A percentile compares a stretch with the other conserved stretches of the same genome.
Conservation (phyloP, 306 rosid genomes). For the Phaseolus lunatus region DNA sequence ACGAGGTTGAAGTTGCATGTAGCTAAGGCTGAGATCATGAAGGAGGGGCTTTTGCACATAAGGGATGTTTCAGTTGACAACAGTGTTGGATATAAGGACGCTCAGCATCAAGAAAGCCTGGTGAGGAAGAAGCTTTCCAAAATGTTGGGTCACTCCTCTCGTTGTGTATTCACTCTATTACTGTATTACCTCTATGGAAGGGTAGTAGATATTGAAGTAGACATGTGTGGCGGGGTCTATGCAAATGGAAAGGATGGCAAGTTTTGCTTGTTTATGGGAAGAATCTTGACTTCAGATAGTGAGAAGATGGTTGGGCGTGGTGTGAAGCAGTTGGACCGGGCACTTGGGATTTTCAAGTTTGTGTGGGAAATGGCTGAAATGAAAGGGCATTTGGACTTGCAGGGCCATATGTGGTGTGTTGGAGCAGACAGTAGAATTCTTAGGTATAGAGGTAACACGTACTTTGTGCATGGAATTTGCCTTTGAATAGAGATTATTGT, state of each 20-base stretch:
- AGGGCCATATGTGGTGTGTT: slow-evolving; percentile 89
- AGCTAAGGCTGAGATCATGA: slow-evolving; percentile 76
- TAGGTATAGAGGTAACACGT: slow-evolving; percentile 68
- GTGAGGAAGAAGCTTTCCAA: slow-evolving; percentile 84
- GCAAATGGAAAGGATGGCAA: slow-evolving; percentile 46
- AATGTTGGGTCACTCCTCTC: slow-evolving; percentile 82
- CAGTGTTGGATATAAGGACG: slow-evolving; percentile 76
- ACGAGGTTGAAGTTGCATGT: slow-evolving; percentile 51
- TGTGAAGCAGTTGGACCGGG: slow-evolving; percentile 82
- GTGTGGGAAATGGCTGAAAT: slow-evolving; percentile 84
- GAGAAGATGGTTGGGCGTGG: slow-evolving; percentile 75
- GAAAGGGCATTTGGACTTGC: slow-evolving; percentile 72
- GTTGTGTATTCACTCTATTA: slow-evolving; percentile 83
- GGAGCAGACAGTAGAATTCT: slow-evolving; percentile 67
- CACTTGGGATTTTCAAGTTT: slow-evolving; percentile 76
- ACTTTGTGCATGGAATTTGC: slow-evolving; percentile 64
- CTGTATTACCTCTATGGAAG: slow-evolving; percentile 69
- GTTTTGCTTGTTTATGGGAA: slow-evolving; percentile 77
- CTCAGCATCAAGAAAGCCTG: slow-evolving; percentile 65
- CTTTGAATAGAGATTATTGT: slow-evolving; percentile 48
- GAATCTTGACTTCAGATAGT: slow-evolving; percentile 73
- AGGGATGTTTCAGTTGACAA: slow-evolving; percentile 71
- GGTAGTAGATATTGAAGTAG: slow-evolving; percentile 77
- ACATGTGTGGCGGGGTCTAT: slow-evolving; percentile 73
- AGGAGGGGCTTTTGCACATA: slow-evolving; percentile 84